Evolutionary conservation across 2,329 filamentous ascomycete genomes (phyloP), one percentile per base, ranked within the genome.

Genomic region (Capronia americana): DNA sequence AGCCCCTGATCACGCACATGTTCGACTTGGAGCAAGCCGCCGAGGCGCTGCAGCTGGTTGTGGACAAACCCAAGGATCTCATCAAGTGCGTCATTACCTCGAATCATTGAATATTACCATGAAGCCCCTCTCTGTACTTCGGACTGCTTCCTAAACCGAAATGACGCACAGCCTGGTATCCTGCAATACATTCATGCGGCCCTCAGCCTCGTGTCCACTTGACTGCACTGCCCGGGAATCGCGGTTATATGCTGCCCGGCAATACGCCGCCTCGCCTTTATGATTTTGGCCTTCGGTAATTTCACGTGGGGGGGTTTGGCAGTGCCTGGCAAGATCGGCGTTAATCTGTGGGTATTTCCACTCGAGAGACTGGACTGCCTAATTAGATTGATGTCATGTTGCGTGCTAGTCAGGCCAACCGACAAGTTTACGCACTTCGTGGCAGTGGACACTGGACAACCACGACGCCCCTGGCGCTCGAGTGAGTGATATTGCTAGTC

Each of bases 1-100:
- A 87, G 72, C 83, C 82, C 58, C 77, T 90, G 23, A 84, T 91
- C 2, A 87, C 88, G 11, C 88, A 91, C 74, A 81, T 79, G 1
- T 90, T 87, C 68, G 84, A 86, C 0, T 77, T 91, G 23, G 87
- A 90, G 67, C 79, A 85, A 67, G 87, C 88, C 0, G 71, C 85
- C 1, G 85, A 89, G 26, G 88, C 86, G 0, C 74, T 88, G 62
- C 78, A 85, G 41, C 74, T 86, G 4, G 83, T 79, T 44, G 81
- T 84, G 0, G 84, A 88, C 73, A 70, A 82, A 20, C 79, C 74
- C 1, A 83, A 84, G 11, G 83, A 83, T 0, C 85, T 82, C 66
- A 87, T 89, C 71, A 89, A 88, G 74, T 65, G 63, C 23, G 50
- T 65, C 46, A 65, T 65, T 23, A 54, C 62, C 30, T 62, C 59